These are phyloP conservation scores for Knufia fluminis DNA, from an alignment of 2,329 filamentous ascomycete genomes.

Conservation along the genomic window DNA sequence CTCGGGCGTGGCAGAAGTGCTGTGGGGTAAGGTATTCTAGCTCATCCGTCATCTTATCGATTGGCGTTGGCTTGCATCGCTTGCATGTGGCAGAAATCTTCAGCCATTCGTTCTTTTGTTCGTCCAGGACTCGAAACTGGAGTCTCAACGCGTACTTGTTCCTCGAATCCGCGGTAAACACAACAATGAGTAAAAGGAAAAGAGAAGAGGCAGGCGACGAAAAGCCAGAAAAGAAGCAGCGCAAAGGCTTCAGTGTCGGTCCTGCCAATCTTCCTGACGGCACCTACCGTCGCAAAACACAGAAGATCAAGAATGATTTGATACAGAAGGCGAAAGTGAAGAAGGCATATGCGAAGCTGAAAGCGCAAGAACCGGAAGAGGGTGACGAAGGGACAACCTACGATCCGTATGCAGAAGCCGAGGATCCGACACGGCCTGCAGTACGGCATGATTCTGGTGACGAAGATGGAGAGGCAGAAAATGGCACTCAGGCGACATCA, in stretches of 20 bases:
- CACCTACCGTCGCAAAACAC: conserved; percentile 72
- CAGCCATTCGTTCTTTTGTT: too few species aligned
- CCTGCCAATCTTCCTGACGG: conserved; percentile 88
- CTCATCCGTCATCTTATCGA: neutral
- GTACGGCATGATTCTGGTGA: conserved; percentile 17
- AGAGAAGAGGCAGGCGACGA: conserved; percentile 32
- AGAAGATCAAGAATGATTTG: conserved; percentile 79
- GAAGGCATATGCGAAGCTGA: conserved; percentile 84
- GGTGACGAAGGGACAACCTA: conserved; percentile 24
- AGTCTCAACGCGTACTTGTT: too few species aligned
- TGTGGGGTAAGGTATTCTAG: conserved; percentile 1
- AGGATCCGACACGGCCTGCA: conserved; percentile 21
- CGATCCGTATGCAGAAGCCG: conserved; percentile 18
- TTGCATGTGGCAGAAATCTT: too few species aligned
- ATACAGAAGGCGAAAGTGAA: conserved; percentile 91
- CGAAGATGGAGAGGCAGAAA: conserved; percentile 19
- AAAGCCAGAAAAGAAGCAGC: conserved; percentile 31
- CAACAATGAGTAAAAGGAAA: conserved; percentile 51
- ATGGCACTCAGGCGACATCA: conserved; percentile 27
- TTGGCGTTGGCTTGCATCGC: too few species aligned
- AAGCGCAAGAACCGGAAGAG: conserved; percentile 47
- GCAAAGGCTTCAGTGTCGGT: conserved; percentile 73
- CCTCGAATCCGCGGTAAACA: too few species aligned
- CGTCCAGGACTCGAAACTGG: too few species aligned
- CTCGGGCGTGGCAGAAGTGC: neutral